Base-by-base conservation (phyloP, 768 basidiomycete genomes). In the Suillus fuscotomentosus region DNA sequence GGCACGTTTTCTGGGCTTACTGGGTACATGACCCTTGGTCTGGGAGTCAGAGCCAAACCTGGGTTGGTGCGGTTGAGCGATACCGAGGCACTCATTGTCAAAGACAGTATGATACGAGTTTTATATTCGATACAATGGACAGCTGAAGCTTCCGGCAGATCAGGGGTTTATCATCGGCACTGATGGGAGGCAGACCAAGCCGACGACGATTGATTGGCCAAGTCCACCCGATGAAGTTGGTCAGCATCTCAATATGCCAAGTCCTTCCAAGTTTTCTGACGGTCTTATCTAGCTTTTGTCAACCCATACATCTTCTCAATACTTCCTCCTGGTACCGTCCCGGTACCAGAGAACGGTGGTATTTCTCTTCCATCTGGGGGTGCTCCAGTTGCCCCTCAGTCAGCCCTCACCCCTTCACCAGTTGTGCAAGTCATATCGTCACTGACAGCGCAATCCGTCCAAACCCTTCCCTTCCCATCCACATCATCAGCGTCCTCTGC, bases 11-110 rank as follows among this genome's bases (percentile, higher is more conserved):
- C 84, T 13, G 90, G 92, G 4, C 76, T 94, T 13, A 88, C 90
- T 3, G 91, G 91, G 4, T 95, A 95, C 69, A 94, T 95, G 92
- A 89, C 87, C 3, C 80, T 94, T 27, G 90, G 92, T 1, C 78
- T 94, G 9, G 91, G 91, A 10, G 82, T 87, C 5, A 94, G 90
- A 73, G 82, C 82, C 15, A 94, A 88, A 74, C 88, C 91, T 2
- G 83, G 81, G 7, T 79, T 87, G 11, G 78, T 86, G 2, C 80
- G 80, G 15, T 75, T 90, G 34, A 79, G 77, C 41, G 86, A 88
- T 8, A 80, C 79, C 0, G 91, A 95, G 69, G 84, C 85, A 9
- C 75, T 95, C 4, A 83, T 95, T 42, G 83, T 86, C 2, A 92
- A 89, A 76, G 94, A 96, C 62, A 86, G 94, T 96, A 67, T 73